Percentiles rank a stretch among this genome's conserved stretches.
Evolutionary conservation across 306 rosid genomes (phyloP).

Genomic region (Prunus kanzakura): DNA sequence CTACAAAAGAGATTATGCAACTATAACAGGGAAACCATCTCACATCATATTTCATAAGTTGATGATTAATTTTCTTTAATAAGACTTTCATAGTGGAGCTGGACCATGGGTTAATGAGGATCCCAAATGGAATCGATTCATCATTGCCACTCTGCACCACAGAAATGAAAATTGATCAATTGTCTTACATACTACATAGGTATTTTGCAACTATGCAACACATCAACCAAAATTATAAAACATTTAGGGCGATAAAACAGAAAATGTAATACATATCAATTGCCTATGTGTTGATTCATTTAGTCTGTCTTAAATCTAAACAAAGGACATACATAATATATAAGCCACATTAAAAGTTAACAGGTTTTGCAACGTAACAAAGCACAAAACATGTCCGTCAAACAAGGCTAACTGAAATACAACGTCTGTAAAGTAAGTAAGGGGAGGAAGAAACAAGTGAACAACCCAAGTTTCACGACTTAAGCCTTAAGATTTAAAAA

Average conservation of each 20-base stretch:
- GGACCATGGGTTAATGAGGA: constrained; percentile 74
- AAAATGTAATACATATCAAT: not conserved
- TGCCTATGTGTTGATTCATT: not conserved
- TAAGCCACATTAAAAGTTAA: not conserved
- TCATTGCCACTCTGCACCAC: constrained; percentile 47
- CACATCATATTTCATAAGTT: constrained; percentile 55
- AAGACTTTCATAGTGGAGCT: constrained; percentile 49
- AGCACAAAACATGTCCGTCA: not conserved
- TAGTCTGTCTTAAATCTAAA: not conserved
- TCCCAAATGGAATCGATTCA: constrained; percentile 24
- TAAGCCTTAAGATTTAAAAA: not conserved
- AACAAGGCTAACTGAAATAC: not conserved
- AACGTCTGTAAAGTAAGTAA: not conserved
- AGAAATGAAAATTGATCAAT: constrained; percentile 12
- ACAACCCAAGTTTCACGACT: not conserved
- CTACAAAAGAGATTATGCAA: constrained; percentile 9
- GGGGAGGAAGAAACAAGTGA: not conserved
- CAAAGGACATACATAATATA: not conserved
- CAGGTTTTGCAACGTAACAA: not conserved
- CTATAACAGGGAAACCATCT: constrained; percentile 26
- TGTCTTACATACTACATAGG: not conserved
- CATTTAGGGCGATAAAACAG: not conserved
- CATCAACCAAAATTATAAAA: not conserved
- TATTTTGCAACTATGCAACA: not conserved
- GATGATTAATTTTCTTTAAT: constrained; percentile 46